Evolutionary conservation across 2,329 filamentous ascomycete genomes (phyloP).

Genomic region (Acrocalymma vagum): DNA sequence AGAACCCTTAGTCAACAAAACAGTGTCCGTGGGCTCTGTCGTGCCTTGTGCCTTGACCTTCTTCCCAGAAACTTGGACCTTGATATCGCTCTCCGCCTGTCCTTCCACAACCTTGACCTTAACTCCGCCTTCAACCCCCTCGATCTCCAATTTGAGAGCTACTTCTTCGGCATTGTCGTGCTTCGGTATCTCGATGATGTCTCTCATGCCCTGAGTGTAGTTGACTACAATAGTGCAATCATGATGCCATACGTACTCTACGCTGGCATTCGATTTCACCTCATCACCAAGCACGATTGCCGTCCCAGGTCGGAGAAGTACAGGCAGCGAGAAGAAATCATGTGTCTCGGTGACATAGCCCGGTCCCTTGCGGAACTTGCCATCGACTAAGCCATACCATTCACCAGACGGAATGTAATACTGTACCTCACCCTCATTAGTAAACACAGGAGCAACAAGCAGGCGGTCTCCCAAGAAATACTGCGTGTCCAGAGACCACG

Average conservation of each 20-base stretch:
- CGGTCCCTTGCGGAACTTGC: constrained; percentile 16
- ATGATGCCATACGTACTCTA: constrained; percentile 15
- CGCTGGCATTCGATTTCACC: constrained; percentile 10
- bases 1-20: too few relatives aligned
- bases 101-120: too few relatives aligned
- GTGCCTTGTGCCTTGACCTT: too few relatives aligned
- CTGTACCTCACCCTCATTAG: constrained; percentile 8
- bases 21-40: too few relatives aligned
- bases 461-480: constrained; percentile 11
- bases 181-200: constrained; percentile 11
- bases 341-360: constrained; percentile 16
- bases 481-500: constrained; percentile 12
- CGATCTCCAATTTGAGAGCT: too few relatives aligned
- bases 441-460: constrained; percentile 13
- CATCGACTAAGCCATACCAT: constrained; percentile 17
- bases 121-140: too few relatives aligned
- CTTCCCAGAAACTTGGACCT: too few relatives aligned
- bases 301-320: constrained; percentile 13
- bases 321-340: constrained; percentile 16
- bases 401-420: constrained; percentile 18
- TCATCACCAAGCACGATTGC: constrained; percentile 14
- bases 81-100: too few relatives aligned
- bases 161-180: too few relatives aligned
- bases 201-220: constrained; percentile 13
- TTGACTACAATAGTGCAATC: constrained; percentile 15